phyloP scores from a whole-genome alignment of 2,329 filamentous ascomycete genomes.

The Verticillium albo-atrum region DNA sequence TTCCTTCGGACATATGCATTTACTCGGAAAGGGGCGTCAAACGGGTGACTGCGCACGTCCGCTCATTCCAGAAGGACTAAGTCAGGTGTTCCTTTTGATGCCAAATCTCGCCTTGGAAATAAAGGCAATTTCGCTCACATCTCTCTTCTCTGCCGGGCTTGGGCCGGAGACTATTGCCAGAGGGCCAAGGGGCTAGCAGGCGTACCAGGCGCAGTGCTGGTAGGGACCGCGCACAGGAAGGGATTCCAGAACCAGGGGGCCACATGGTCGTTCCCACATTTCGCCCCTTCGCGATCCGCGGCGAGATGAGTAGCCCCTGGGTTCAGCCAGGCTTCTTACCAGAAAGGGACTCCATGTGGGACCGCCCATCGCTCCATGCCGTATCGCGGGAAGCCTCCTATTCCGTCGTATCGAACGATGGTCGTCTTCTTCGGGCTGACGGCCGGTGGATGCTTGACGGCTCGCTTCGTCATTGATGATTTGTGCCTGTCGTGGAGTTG shows the following conservation, averaged over 20 bases:
- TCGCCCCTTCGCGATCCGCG: neutral
- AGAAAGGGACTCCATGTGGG: neutral
- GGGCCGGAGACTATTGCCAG: neutral
- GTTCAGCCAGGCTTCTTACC: neutral
- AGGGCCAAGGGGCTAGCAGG: neutral
- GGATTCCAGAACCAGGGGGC: neutral
- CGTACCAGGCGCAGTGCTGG: neutral
- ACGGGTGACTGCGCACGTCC: neutral
- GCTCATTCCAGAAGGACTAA: neutral
- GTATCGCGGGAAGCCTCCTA: neutral
- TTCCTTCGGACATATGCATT: neutral
- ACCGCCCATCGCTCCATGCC: neutral
- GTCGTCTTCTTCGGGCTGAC: neutral
- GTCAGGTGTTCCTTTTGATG: neutral
- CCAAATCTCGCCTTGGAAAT: slow-evolving; percentile 3
- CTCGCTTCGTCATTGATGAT: neutral
- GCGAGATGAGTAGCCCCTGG: neutral
- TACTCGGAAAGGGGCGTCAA: neutral
- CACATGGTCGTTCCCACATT: neutral
- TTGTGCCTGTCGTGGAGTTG: neutral
- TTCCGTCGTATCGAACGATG: neutral
- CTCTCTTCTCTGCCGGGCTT: neutral
- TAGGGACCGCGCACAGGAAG: neutral
- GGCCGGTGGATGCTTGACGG: neutral
- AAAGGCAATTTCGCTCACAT: slow-evolving; percentile 1